phyloP scores from a whole-genome alignment of 2,329 filamentous ascomycete genomes.

The Cordyceps militaris region DNA sequence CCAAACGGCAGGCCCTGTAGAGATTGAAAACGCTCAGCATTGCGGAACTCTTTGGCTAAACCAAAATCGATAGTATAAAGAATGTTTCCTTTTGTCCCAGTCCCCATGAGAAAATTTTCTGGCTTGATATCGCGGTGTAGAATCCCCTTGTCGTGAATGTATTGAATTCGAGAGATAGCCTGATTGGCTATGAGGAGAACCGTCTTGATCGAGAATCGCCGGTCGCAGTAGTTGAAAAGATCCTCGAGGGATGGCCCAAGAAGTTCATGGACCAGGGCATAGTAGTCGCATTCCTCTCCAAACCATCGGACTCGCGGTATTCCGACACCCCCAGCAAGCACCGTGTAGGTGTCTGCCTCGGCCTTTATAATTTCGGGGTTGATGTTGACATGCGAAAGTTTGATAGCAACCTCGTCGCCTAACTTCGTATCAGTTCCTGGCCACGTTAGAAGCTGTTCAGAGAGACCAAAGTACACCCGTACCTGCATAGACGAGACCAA shows the following conservation, averaged over 20 bases:
- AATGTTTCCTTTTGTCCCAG: conserved; percentile 16
- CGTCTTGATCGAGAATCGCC: conserved; percentile 20
- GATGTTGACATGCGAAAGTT: conserved; percentile 13
- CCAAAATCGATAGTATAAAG: conserved; percentile 19
- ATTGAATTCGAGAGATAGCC: conserved; percentile 15
- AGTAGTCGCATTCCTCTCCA: conserved; percentile 18
- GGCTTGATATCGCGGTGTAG: conserved; percentile 20
- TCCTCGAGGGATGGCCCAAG: conserved; percentile 61
- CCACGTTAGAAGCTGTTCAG: neutral
- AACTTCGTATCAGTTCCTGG: conserved; percentile 17
- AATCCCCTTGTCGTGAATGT: conserved; percentile 16
- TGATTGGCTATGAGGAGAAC: conserved; percentile 19
- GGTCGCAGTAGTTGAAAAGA: conserved; percentile 35
- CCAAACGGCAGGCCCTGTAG: conserved; percentile 5
- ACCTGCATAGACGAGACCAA: conserved; percentile 19
- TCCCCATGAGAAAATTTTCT: conserved; percentile 20
- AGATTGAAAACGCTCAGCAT: neutral
- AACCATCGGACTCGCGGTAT: conserved; percentile 19
- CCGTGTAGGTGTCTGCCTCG: conserved; percentile 16
- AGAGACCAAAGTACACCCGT: neutral
- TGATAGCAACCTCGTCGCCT: conserved; percentile 30
- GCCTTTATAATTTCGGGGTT: conserved; percentile 11
- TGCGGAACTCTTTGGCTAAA: conserved; percentile 13
- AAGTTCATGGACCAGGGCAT: conserved; percentile 20
- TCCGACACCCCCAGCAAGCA: conserved; percentile 16